Conservation (phyloP, 1,139 yeast genomes). For the Blastobotrys illinoisensis region DNA sequence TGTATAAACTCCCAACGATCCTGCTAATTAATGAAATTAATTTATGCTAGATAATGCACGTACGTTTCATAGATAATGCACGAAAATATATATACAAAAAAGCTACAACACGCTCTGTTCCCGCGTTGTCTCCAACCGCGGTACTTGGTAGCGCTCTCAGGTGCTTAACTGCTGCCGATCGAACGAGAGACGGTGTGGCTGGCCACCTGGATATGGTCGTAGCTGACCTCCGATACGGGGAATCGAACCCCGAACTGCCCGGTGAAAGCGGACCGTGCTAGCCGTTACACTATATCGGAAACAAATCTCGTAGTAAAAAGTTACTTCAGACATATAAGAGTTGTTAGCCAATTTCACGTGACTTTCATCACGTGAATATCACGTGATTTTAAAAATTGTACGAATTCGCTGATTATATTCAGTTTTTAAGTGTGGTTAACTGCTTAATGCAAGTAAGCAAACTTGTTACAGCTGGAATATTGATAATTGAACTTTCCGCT, state of each 20-base stretch:
- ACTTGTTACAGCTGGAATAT: no score
- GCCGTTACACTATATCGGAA: conserved; percentile 77
- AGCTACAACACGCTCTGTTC: not conserved
- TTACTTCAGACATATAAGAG: not conserved
- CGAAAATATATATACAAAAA: not conserved
- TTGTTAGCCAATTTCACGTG: not conserved
- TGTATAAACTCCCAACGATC: no score
- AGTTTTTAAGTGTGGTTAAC: no score
- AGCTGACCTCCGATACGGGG: conserved; percentile 61
- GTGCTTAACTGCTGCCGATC: not conserved
- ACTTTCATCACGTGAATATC: not conserved
- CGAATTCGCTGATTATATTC: no score
- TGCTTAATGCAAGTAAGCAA: no score
- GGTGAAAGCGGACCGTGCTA: conserved; percentile 81
- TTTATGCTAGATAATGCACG: no score
- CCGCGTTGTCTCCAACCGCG: conserved; percentile 1
- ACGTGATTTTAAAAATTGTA: not conserved
- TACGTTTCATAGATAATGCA: no score
- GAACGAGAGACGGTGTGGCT: not conserved
- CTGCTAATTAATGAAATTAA: no score
- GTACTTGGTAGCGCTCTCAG: not conserved
- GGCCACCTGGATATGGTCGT: not conserved
- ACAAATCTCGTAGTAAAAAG: not conserved
- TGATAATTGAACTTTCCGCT: no score
- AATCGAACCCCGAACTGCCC: conserved; percentile 81